Percentiles rank a stretch among this genome's conserved stretches.
Conservation (phyloP, 805 yeast species). For the Candida orba region DNA sequence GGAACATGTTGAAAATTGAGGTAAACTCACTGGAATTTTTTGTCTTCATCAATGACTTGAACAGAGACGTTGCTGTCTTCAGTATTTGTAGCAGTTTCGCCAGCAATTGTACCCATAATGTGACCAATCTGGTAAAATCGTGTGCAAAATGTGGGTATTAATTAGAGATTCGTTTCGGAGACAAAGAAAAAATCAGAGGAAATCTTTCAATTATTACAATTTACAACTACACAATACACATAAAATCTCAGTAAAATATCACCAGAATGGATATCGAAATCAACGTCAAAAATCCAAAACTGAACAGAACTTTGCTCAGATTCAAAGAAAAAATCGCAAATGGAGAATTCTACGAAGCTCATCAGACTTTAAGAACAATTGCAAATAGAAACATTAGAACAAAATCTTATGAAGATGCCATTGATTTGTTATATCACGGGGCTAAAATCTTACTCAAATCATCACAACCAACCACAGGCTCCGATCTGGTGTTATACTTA, state of each 20-base stretch:
- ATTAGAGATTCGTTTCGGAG: too few relatives aligned
- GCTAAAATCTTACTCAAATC: slow-evolving; percentile 60
- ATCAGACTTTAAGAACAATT: slow-evolving; percentile 87
- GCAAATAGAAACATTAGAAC: slow-evolving; percentile 75
- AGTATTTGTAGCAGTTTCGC: not conserved
- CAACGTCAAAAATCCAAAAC: slow-evolving; percentile 28
- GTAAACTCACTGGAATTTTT: slow-evolving; percentile 33
- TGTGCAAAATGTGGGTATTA: too few relatives aligned
- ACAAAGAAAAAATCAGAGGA: too few relatives aligned
- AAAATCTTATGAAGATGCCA: slow-evolving; percentile 62
- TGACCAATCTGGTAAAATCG: too few relatives aligned
- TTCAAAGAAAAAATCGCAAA: slow-evolving; percentile 61
- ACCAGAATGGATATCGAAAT: slow-evolving; percentile 9
- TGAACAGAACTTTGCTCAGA: slow-evolving; percentile 54
- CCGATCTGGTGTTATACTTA: slow-evolving; percentile 67
- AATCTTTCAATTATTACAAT: not conserved
- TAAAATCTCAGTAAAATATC: not conserved
- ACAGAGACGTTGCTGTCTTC: slow-evolving; percentile 27
- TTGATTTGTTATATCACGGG: slow-evolving; percentile 66
- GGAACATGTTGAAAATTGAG: not conserved
- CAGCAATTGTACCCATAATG: not conserved
- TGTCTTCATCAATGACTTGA: slow-evolving; percentile 48
- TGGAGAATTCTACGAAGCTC: slow-evolving; percentile 89
- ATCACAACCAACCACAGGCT: slow-evolving; percentile 71
- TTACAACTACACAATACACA: not conserved